Evolutionary conservation across 2,329 filamentous ascomycete genomes (phyloP).

Genomic region (Aureobasidium sp.): DNA sequence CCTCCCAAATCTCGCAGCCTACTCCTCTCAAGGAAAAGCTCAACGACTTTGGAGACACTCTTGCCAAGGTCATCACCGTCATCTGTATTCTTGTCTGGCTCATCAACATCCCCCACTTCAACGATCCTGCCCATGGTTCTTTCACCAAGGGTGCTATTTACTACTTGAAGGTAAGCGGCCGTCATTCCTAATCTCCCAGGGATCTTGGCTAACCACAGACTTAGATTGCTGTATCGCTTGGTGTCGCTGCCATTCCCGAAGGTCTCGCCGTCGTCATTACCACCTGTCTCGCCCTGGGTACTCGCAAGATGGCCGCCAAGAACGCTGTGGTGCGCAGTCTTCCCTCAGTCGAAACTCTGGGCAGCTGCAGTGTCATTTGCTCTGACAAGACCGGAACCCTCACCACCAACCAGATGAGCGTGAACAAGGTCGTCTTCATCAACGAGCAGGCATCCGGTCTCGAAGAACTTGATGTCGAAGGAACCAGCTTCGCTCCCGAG

Average conservation of each 20-base stretch:
- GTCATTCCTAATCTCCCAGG: neutral
- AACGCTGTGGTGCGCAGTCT: slow-evolving; percentile 95
- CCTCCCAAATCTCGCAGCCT: slow-evolving; percentile 93
- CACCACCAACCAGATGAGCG: slow-evolving; percentile 99
- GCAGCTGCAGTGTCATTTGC: slow-evolving; percentile 98
- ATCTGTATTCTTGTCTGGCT: slow-evolving; percentile 97
- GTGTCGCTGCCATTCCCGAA: slow-evolving; percentile 95
- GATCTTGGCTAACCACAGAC: neutral
- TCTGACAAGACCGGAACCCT: slow-evolving; percentile 98
- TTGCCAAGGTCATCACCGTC: slow-evolving; percentile 96
- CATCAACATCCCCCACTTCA: slow-evolving; percentile 97
- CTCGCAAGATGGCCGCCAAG: slow-evolving; percentile 97
- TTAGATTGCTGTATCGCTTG: slow-evolving; percentile 90
- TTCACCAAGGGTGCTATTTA: slow-evolving; percentile 98
- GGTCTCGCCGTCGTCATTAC: slow-evolving; percentile 97
- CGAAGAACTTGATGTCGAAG: slow-evolving; percentile 82
- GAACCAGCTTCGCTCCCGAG: slow-evolving; percentile 82
- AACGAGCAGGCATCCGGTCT: slow-evolving; percentile 65
- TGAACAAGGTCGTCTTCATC: slow-evolving; percentile 84
- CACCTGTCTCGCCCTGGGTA: slow-evolving; percentile 93
- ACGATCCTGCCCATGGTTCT: slow-evolving; percentile 76
- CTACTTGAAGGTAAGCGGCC: slow-evolving; percentile 64
- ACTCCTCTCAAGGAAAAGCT: slow-evolving; percentile 98
- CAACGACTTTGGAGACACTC: slow-evolving; percentile 91
- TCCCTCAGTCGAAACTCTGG: slow-evolving; percentile 93